Base-by-base conservation (phyloP, 2,329 filamentous ascomycete genomes). In the Aspergillus hiratsukae region DNA sequence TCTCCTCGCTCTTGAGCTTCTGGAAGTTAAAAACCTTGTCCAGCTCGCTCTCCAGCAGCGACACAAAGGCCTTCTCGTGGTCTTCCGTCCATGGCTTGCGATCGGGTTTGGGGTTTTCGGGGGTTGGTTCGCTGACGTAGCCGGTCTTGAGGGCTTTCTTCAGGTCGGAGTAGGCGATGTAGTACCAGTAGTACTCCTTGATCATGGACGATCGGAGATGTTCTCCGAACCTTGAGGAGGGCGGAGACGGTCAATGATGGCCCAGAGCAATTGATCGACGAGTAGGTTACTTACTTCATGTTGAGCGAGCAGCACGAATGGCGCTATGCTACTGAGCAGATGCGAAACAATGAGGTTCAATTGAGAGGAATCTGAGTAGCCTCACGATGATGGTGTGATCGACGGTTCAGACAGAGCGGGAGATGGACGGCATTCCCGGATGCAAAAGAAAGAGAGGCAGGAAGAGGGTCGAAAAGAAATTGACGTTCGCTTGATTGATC, bases 1-100 rank as follows among this genome's bases (percentile, higher is more conserved):
- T 97, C 78, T 99, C 94, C 73, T 94, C 90, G 64, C 91, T 90
- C 82, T 97, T 97, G 73, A 97, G 88, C 77, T 95, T 91, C 78
- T 97, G 93, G 78, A 97, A 97, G 56, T 89, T 93, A 73, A 95
- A 95, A 59, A 99, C 94, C 80, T 97, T 97, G 69, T 97, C 93
- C 58, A 99, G 85, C 80, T 99, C 93, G 57, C 83, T 81, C 78
- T 99, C 93, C 53, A 99, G 87, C 76, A 89, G 83, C 60, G 84
- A 82, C 54, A 99, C 90, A 73, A 99, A 99, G 58, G 83, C 83
- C 67, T 87, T 87, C 81, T 99, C 94, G 68, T 97, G 89, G 53
- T 95, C 90, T 74, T 97, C 91, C 59, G 86, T 87, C 94, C 94
- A 99, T 69, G 87, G 81, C 63, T 81, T 83, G 66, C 79, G 80